Base-by-base conservation (phyloP, 179 eudicot genomes). In the Pouteria campechiana region DNA sequence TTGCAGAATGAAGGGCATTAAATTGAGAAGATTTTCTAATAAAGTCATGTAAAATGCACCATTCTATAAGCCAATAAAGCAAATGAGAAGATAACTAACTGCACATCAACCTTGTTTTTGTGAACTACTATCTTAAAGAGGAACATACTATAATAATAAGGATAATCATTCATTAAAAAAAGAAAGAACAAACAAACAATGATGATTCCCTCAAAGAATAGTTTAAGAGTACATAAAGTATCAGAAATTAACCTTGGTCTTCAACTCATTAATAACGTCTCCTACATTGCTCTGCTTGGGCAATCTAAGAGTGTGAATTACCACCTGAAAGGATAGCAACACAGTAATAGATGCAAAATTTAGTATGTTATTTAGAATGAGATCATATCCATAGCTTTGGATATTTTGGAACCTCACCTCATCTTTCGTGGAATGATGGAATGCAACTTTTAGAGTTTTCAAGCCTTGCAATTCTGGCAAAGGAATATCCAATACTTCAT, bases 271-370 rank as follows among this genome's bases (percentile, higher is more conserved):
- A 30, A 89, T 67, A 17, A 85, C 97, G 65, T 89, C 97, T 34
- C 82, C 93, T 8, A 89, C 95, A 28, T 95, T 89, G 56, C 95
- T 81, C 61, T 71, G 95, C 61, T 81, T 89, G 6, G 97, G 89
- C 70, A 89, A 55, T 57, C 95, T 74, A 52, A 81, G 65, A 46
- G 74, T 85, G 63, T 78, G 97, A 22, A 76, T 65, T 41, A 51
- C 73, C 39, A 73, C 76, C 97, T 89, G 84, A 44, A 30, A 74
- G n/a, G n/a, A n/a, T n/a, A n/a, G n/a, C n/a, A n/a, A n/a, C n/a
- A n/a, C n/a, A n/a, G n/a, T n/a, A n/a, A n/a, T n/a, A n/a, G n/a
- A n/a, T n/a, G n/a, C n/a, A n/a, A n/a, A n/a, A n/a, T n/a, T n/a
- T n/a, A n/a, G n/a, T n/a, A n/a, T n/a, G n/a, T n/a, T n/a, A n/a